phyloP scores from a whole-genome alignment of 352 stramenopile species.

The Sclerospora graminicola region DNA sequence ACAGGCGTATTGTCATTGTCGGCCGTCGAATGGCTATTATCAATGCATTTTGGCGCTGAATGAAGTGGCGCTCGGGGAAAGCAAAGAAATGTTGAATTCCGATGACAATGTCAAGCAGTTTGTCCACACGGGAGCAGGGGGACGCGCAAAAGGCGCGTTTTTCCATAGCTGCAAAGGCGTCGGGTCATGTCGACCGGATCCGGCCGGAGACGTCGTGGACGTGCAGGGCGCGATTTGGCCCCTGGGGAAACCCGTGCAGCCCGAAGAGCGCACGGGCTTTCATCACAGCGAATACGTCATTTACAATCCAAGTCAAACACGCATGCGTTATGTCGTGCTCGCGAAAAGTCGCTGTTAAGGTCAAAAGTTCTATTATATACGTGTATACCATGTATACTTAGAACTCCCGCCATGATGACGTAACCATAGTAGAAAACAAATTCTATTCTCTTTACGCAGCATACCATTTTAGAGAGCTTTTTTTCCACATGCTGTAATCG shows the following conservation, averaged over 20 bases:
- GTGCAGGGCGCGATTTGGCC: conserved; percentile 51
- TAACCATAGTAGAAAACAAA: no score
- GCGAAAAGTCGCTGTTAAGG: conserved; percentile 30
- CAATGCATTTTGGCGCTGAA: conserved; percentile 48
- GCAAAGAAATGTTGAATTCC: conserved; percentile 45
- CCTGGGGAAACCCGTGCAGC: conserved; percentile 43
- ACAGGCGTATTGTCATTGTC: conserved; percentile 51
- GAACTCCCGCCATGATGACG: no score
- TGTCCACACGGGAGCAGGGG: conserved; percentile 32
- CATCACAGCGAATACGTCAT: conserved; percentile 83
- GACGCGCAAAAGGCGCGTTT: conserved; percentile 22
- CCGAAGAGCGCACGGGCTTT: conserved; percentile 42
- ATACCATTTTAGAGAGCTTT: conserved; percentile 52
- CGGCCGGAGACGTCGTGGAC: conserved; percentile 39
- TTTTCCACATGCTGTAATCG: conserved; percentile 72
- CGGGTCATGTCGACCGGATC: conserved; percentile 47
- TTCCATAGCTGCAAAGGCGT: conserved; percentile 63
- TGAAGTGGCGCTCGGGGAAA: conserved; percentile 62
- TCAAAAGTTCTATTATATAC: background rate
- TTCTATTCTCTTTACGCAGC: no score
- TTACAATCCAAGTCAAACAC: conserved; percentile 68
- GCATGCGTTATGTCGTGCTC: conserved; percentile 76
- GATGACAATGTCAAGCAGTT: conserved; percentile 39
- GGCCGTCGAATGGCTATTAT: conserved; percentile 30
- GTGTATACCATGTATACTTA: conserved; percentile 10